phyloP scores from a whole-genome alignment of 306 rosid species.

The Ceratonia siliqua region DNA sequence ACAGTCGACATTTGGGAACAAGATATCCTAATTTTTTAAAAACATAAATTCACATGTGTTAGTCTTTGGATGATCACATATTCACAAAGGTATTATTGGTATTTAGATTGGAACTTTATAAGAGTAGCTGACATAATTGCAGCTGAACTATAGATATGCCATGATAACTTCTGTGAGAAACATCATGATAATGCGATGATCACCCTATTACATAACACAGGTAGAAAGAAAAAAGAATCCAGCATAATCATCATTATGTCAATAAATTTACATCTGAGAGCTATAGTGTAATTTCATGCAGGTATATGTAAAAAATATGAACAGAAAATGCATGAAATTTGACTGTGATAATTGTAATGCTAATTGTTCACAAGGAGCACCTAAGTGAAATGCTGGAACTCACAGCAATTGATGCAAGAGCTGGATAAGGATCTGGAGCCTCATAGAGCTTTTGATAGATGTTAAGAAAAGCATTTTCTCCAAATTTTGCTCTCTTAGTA shows the following conservation, averaged over 20 bases:
- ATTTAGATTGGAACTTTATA: not conserved
- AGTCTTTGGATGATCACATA: not conserved
- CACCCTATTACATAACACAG: not conserved
- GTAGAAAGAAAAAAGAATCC: not conserved
- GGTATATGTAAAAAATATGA: not conserved
- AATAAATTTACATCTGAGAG: not conserved
- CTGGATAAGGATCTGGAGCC: conserved; percentile 97
- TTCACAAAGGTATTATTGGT: not conserved
- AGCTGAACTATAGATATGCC: not conserved
- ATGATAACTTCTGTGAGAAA: not conserved
- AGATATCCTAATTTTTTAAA: not conserved
- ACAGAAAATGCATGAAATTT: not conserved
- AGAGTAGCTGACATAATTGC: not conserved
- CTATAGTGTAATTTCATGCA: not conserved
- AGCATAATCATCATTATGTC: not conserved
- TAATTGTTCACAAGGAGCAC: conserved; percentile 7
- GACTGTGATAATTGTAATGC: not conserved
- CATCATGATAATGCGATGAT: not conserved
- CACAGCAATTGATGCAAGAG: conserved; percentile 84
- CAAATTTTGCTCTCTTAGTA: conserved; percentile 90
- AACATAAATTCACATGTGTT: not conserved
- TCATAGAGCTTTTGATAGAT: conserved; percentile 92
- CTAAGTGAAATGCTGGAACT: conserved; percentile 40
- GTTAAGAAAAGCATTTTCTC: conserved; percentile 95
- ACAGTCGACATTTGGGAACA: not conserved